Conservation (phyloP, 108 stramenopile species). For the Skeletonema grethae region DNA sequence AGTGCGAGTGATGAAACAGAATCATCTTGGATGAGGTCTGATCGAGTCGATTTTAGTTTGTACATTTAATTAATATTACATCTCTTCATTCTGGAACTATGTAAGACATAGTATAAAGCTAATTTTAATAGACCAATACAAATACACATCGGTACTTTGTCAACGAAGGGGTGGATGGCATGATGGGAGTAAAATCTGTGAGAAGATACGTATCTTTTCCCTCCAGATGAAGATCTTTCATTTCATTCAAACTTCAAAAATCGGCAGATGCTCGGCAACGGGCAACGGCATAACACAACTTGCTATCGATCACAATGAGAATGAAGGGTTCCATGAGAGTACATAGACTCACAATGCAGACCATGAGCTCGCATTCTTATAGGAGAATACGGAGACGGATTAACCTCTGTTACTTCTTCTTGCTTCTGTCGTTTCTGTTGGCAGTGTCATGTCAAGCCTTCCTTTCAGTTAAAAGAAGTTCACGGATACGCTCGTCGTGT, state of each 20-base stretch:
- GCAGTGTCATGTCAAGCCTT: not conserved
- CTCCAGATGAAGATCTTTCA: too few relatives aligned
- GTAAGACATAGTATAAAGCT: not conserved
- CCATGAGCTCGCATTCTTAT: not conserved
- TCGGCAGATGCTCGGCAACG: too few relatives aligned
- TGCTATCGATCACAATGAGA: too few relatives aligned
- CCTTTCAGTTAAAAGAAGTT: not conserved
- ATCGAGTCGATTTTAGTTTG: slow-evolving; percentile 46
- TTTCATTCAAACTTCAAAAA: too few relatives aligned
- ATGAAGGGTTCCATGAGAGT: too few relatives aligned
- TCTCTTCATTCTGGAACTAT: not conserved
- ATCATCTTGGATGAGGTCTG: slow-evolving; percentile 48
- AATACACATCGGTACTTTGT: too few relatives aligned
- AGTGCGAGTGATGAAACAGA: slow-evolving; percentile 1
- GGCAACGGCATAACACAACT: too few relatives aligned
- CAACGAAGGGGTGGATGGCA: too few relatives aligned
- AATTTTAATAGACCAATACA: not conserved
- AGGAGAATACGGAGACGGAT: not conserved
- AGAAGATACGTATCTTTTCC: too few relatives aligned
- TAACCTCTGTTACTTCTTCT: too few relatives aligned
- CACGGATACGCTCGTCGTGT: not conserved
- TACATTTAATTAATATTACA: slow-evolving; percentile 13
- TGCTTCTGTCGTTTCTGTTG: not conserved
- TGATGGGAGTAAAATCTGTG: too few relatives aligned
- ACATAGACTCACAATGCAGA: not conserved